These are phyloP conservation scores for Nyctanthes arbortristis DNA, from an alignment of 257 asterid genomes.

Conservation along the genomic window DNA sequence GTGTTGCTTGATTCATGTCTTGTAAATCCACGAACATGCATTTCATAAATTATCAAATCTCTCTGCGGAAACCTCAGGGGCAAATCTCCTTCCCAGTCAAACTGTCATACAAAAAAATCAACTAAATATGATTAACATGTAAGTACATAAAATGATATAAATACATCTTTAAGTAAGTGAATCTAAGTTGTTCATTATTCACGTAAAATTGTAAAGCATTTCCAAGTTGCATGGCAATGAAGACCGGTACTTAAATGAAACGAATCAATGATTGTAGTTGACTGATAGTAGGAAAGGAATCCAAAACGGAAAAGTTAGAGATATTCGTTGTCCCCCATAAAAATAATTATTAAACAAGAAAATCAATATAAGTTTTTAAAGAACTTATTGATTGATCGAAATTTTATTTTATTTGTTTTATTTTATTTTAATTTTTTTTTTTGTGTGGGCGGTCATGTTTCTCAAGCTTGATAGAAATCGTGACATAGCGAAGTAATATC, in stretches of 20 bases:
- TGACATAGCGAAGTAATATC: background rate
- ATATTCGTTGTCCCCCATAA: background rate
- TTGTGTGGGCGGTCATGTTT: too few relatives aligned
- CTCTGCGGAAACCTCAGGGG: conserved; percentile 76
- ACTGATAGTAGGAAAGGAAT: background rate
- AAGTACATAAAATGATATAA: conserved; percentile 13
- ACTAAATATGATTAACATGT: background rate
- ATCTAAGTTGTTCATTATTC: conserved; percentile 7
- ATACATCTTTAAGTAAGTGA: conserved; percentile 12
- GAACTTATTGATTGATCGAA: background rate
- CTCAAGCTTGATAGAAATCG: background rate
- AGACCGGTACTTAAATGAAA: conserved; percentile 5
- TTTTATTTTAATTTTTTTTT: too few relatives aligned
- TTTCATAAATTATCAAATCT: conserved; percentile 78
- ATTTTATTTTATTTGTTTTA: too few relatives aligned
- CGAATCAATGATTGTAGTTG: conserved; percentile 8
- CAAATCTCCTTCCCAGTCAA: conserved; percentile 98
- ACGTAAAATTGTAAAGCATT: conserved; percentile 5
- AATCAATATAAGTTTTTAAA: background rate
- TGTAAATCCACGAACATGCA: conserved; percentile 98
- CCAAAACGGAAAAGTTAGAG: background rate
- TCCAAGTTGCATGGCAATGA: background rate
- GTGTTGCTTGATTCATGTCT: conserved; percentile 80
- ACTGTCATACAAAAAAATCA: conserved; percentile 47
- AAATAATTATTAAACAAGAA: background rate